Percentiles rank a stretch among this genome's conserved stretches.
Conservation (phyloP, 163 green algal genomes). For the Scenedesmus sp. region DNA sequence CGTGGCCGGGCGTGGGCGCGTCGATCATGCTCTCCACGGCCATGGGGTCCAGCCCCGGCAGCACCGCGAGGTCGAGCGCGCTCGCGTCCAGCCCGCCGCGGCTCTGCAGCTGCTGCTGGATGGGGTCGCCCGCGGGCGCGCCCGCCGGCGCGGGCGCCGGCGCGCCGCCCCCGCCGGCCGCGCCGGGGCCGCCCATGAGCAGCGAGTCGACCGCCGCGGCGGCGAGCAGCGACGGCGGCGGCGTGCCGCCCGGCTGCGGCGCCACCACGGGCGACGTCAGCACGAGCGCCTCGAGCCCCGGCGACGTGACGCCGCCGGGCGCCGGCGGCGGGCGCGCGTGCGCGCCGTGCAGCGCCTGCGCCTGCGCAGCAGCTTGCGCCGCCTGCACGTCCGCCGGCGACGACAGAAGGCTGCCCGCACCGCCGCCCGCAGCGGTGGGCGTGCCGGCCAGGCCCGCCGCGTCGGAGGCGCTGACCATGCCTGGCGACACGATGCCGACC, state of each 20-base stretch:
- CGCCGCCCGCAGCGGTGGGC: neutral
- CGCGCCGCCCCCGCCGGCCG: neutral
- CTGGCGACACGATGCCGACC: neutral
- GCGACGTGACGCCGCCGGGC: no score
- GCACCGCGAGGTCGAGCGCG: constrained; percentile 20
- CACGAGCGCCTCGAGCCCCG: neutral
- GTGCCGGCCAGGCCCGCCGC: neutral
- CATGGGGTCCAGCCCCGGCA: constrained; percentile 28
- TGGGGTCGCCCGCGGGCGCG: constrained; percentile 4
- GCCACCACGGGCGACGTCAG: neutral
- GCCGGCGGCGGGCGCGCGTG: no score
- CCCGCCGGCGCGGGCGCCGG: neutral
- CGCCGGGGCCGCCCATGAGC: neutral
- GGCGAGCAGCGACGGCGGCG: neutral
- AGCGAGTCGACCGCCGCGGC: constrained; percentile 10
- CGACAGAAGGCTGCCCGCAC: neutral
- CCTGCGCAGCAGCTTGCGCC: neutral
- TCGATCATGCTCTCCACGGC: constrained; percentile 34
- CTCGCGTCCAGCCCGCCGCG: constrained; percentile 33
- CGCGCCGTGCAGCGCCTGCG: neutral
- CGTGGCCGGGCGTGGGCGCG: constrained; percentile 23
- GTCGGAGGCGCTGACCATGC: no score
- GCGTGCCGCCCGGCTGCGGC: neutral
- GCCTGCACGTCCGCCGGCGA: constrained; percentile 11
- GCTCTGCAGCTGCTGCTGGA: constrained; percentile 36